Conservation (phyloP, 495 filamentous ascomycete genomes). For the Gamarada debralockiae region DNA sequence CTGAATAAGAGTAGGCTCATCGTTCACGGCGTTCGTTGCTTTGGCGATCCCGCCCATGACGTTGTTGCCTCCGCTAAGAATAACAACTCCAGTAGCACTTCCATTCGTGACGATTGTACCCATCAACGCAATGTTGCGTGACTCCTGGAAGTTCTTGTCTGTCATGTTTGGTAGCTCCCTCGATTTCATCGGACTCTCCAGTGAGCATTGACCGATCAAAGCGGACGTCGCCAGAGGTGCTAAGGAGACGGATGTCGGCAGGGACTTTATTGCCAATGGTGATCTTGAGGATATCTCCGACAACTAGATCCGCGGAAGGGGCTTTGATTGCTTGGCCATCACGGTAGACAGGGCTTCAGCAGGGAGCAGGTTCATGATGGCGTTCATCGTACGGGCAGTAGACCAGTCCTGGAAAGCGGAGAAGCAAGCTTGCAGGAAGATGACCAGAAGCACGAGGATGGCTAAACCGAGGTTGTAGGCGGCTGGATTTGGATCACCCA, state of each 20-base stretch:
- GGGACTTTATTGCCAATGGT: constrained; percentile 62
- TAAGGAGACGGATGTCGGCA: constrained; percentile 62
- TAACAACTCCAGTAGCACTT: constrained; percentile 55
- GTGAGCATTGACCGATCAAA: constrained; percentile 70
- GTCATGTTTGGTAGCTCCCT: constrained; percentile 53
- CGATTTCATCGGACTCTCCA: constrained; percentile 57
- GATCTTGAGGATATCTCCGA: constrained; percentile 58
- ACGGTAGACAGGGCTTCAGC: constrained; percentile 54
- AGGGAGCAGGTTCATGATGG: constrained; percentile 61
- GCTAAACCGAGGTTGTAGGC: constrained; percentile 60
- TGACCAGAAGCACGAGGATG: constrained; percentile 59
- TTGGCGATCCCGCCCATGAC: constrained; percentile 52
- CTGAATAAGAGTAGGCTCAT: constrained; percentile 58
- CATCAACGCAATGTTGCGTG: constrained; percentile 64
- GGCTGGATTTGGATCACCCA: constrained; percentile 55
- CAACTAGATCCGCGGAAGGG: constrained; percentile 54
- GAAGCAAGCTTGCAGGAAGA: constrained; percentile 62
- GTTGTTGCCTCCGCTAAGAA: constrained; percentile 36
- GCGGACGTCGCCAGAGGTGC: constrained; percentile 57
- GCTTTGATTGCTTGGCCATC: constrained; percentile 46
- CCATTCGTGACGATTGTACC: constrained; percentile 64
- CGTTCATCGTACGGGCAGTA: constrained; percentile 55
- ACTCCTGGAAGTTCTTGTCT: constrained; percentile 69
- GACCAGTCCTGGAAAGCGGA: constrained; percentile 61
- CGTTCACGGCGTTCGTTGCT: constrained; percentile 54